phyloP scores from a whole-genome alignment of 495 filamentous ascomycete species.

The Hypoxylon rickii region DNA sequence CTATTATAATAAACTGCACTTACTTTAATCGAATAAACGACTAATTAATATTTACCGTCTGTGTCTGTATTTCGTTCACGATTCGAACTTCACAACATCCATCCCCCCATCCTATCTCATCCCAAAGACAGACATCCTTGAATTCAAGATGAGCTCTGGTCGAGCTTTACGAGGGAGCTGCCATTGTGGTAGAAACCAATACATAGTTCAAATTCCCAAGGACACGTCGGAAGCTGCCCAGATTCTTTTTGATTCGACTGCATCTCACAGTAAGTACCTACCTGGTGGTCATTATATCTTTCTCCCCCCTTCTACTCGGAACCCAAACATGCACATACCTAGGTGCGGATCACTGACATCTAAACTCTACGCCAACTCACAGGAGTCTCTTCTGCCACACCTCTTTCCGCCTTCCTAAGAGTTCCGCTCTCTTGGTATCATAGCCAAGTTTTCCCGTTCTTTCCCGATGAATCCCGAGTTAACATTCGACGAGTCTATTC shows the following conservation, averaged over 20 bases:
- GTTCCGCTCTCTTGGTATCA: conserved; percentile 78
- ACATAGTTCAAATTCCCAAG: conserved; percentile 69
- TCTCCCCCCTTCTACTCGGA: no score
- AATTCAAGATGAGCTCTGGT: conserved; percentile 19
- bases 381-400: conserved; percentile 71
- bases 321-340: not conserved
- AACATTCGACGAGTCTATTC: conserved; percentile 75
- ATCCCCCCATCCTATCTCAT: not conserved
- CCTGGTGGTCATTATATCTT: not conserved
- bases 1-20: no score
- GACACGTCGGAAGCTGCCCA: conserved; percentile 58
- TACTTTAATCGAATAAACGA: no score
- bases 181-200: conserved; percentile 83
- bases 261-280: conserved; percentile 63
- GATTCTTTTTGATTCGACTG: conserved; percentile 71
- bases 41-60: no score
- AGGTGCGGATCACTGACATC: not conserved
- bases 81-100: not conserved
- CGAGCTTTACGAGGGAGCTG: conserved; percentile 69
- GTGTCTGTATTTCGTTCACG: no score
- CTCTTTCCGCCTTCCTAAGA: conserved; percentile 76
- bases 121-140: not conserved
- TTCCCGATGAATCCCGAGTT: conserved; percentile 73
- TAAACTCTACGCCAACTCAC: not conserved
- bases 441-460: conserved; percentile 70